Evolutionary conservation across 345 rosid species (phyloP).

Genomic region (Murraya koenigii): DNA sequence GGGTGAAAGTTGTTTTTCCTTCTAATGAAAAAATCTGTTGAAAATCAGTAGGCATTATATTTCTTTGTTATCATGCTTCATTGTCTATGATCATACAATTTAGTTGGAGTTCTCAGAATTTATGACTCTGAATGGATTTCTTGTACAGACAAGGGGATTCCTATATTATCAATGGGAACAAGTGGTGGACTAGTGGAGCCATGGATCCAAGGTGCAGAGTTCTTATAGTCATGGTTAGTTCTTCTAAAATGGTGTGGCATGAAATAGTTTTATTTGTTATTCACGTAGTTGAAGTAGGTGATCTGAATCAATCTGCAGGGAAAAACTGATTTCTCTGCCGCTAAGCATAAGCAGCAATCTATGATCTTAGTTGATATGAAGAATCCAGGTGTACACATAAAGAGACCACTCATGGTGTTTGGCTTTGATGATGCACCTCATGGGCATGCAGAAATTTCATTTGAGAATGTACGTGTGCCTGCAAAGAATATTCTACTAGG

Average conservation of each 20-base stretch:
- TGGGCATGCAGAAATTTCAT: constrained; percentile 90
- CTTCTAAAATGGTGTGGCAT: neutral
- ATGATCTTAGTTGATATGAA: constrained; percentile 85
- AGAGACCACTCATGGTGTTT: constrained; percentile 82
- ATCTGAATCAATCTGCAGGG: constrained; percentile 52
- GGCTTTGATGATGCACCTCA: constrained; percentile 99
- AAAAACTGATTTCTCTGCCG: constrained; percentile 76
- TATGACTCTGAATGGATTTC: constrained; percentile 10
- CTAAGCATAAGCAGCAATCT: constrained; percentile 91
- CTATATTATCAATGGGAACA: constrained; percentile 79
- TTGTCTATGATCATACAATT: neutral
- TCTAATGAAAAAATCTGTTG: neutral
- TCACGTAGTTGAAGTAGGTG: constrained; percentile 4
- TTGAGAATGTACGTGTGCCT: constrained; percentile 74
- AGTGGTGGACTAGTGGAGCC: constrained; percentile 99
- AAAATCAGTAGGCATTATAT: neutral
- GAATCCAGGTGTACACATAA: constrained; percentile 70
- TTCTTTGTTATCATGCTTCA: constrained; percentile 3
- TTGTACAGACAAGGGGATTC: constrained; percentile 73
- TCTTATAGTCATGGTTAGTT: constrained; percentile 94
- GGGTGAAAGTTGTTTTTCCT: neutral
- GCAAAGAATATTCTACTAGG: constrained; percentile 85
- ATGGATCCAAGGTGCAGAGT: constrained; percentile 98
- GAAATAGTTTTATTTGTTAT: constrained; percentile 4
- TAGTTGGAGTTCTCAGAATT: neutral